Percentiles rank a stretch among this genome's conserved stretches.
phyloP scores from a whole-genome alignment of 225 moss, liverwort and hornwort genomes.

The Bryoerythrophyllum caledonicum region DNA sequence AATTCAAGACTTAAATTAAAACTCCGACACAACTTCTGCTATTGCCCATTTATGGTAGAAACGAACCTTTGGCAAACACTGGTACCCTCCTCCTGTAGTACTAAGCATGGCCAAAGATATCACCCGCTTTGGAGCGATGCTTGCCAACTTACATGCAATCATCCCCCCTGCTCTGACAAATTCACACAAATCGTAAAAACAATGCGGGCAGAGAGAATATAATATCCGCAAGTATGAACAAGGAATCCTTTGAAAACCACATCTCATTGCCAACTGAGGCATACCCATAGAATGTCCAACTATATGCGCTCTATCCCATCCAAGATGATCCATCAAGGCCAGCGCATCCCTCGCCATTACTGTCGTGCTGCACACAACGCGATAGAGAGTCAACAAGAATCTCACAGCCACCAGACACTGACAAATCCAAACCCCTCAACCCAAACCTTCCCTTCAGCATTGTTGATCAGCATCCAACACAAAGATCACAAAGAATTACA shows the following conservation, averaged over 20 bases:
- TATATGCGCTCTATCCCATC: constrained; percentile 82
- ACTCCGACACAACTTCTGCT: constrained; percentile 5
- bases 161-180: constrained; percentile 85
- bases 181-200: constrained; percentile 27
- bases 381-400: constrained; percentile 12
- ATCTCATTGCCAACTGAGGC: not conserved
- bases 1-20: constrained; percentile 5
- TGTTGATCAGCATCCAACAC: constrained; percentile 11
- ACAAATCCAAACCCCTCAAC: constrained; percentile 6
- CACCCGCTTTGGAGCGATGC: constrained; percentile 72
- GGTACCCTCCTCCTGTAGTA: constrained; percentile 92
- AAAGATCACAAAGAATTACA: not conserved
- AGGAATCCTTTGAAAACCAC: not conserved
- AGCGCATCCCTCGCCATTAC: constrained; percentile 88
- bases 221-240: constrained; percentile 7
- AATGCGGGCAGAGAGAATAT: not conserved
- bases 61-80: constrained; percentile 91
- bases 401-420: constrained; percentile 7
- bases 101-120: constrained; percentile 80
- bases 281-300: constrained; percentile 99
- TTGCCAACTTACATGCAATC: constrained; percentile 85
- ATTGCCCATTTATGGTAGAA: constrained; percentile 17
- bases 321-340: constrained; percentile 77
- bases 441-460: constrained; percentile 1
- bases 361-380: constrained; percentile 62